These are phyloP conservation scores for Hymenoscyphus albidus DNA, from an alignment of 2,329 filamentous ascomycete genomes.

Conservation along the genomic window DNA sequence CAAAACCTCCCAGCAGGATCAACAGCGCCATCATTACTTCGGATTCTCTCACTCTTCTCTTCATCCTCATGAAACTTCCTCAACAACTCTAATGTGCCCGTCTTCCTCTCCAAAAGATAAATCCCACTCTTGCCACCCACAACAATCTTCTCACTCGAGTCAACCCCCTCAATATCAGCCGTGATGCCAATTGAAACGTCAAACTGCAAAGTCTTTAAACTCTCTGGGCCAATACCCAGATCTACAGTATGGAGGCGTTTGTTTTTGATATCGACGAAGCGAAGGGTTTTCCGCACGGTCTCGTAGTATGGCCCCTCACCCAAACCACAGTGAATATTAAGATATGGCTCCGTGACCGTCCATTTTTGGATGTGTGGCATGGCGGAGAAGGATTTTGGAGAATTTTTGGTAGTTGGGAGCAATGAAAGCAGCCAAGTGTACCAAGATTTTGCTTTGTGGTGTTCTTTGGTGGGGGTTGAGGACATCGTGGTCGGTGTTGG, in stretches of 20 bases:
- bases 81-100: constrained; percentile 52
- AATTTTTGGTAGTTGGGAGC: constrained; percentile 9
- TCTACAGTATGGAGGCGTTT: constrained; percentile 70
- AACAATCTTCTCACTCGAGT: constrained; percentile 62
- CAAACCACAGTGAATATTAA: constrained; percentile 61
- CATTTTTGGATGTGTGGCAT: constrained; percentile 39
- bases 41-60: constrained; percentile 44
- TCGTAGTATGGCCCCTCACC: constrained; percentile 77
- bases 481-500: not conserved
- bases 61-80: constrained; percentile 42
- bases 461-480: constrained; percentile 4
- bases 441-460: constrained; percentile 14
- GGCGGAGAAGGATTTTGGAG: not conserved
- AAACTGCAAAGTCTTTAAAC: constrained; percentile 41
- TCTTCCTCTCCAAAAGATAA: constrained; percentile 67
- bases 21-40: constrained; percentile 77
- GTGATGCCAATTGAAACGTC: constrained; percentile 62
- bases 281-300: constrained; percentile 58
- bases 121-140: constrained; percentile 79
- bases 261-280: constrained; percentile 81
- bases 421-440: constrained; percentile 19
- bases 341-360: constrained; percentile 46
- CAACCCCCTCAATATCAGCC: constrained; percentile 67
- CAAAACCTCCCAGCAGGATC: constrained; percentile 80
- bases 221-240: constrained; percentile 51